phyloP scores from a whole-genome alignment of 1,284 basidiomycete species.

The Heterobasidion occidentale region DNA sequence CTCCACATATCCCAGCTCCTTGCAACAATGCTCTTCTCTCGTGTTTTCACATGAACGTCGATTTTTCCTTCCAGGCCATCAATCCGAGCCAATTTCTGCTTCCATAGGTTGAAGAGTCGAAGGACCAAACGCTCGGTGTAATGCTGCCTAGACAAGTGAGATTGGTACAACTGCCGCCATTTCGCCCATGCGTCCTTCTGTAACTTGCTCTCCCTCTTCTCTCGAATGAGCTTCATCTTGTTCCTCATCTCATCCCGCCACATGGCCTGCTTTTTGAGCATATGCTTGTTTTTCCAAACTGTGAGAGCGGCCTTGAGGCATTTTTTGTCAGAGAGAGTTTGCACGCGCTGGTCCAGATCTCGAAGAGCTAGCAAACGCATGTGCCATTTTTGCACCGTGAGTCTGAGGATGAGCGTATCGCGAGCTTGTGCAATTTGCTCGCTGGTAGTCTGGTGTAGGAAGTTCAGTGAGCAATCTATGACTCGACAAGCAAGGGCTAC shows the following conservation, averaged over 20 bases:
- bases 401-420: slow-evolving; percentile 49
- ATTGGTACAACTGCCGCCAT: slow-evolving; percentile 52
- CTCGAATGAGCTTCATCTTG: slow-evolving; percentile 54
- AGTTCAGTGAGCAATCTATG: slow-evolving; percentile 4
- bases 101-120: slow-evolving; percentile 46
- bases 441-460: slow-evolving; percentile 44
- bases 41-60: slow-evolving; percentile 32
- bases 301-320: slow-evolving; percentile 31
- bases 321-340: slow-evolving; percentile 32
- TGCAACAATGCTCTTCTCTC: slow-evolving; percentile 27
- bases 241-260: slow-evolving; percentile 64
- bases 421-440: slow-evolving; percentile 51
- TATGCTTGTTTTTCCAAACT: slow-evolving; percentile 42
- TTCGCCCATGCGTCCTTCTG: slow-evolving; percentile 47
- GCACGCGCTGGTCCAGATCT: slow-evolving; percentile 32
- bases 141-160: slow-evolving; percentile 39
- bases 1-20: slow-evolving; percentile 51
- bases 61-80: slow-evolving; percentile 39
- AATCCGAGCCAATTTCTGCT: slow-evolving; percentile 27
- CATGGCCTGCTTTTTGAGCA: slow-evolving; percentile 40
- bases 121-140: slow-evolving; percentile 34
- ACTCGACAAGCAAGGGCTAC: slow-evolving; percentile 19
- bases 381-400: slow-evolving; percentile 52
- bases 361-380: slow-evolving; percentile 26
- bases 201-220: slow-evolving; percentile 40